phyloP scores from a whole-genome alignment of 768 basidiomycete genomes.

The Lentinula boryana region DNA sequence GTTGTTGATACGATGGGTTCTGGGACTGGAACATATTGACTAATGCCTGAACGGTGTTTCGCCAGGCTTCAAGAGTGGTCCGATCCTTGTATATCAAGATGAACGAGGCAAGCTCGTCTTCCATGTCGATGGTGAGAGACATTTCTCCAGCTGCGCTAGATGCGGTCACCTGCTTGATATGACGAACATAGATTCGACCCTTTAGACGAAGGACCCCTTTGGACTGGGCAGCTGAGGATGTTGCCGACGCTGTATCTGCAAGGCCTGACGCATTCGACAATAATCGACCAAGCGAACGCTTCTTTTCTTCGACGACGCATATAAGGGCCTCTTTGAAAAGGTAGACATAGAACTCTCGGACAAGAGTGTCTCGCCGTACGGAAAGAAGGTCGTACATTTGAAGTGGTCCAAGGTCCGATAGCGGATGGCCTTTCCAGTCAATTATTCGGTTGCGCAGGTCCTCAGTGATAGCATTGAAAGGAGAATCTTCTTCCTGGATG shows the following conservation, averaged over 20 bases:
- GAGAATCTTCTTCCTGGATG: slow-evolving; percentile 59
- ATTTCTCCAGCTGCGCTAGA: slow-evolving; percentile 75
- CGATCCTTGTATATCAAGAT: slow-evolving; percentile 94
- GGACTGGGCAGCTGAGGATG: slow-evolving; percentile 26
- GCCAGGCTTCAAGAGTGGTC: slow-evolving; percentile 87
- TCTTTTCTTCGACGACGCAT: slow-evolving; percentile 96
- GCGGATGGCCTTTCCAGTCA: slow-evolving; percentile 93
- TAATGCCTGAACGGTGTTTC: slow-evolving; percentile 71
- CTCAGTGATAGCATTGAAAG: slow-evolving; percentile 79
- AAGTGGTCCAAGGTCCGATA: slow-evolving; percentile 82
- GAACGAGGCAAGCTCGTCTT: slow-evolving; percentile 94
- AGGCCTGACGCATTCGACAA: slow-evolving; percentile 58
- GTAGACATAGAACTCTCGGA: slow-evolving; percentile 94
- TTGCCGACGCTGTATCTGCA: slow-evolving; percentile 43
- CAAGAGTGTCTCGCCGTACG: slow-evolving; percentile 82
- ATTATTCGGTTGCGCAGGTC: slow-evolving; percentile 88
- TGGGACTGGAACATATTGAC: slow-evolving; percentile 66
- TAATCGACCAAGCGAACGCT: slow-evolving; percentile 70
- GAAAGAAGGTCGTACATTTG: slow-evolving; percentile 90
- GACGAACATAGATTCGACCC: slow-evolving; percentile 91
- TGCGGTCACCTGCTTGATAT: slow-evolving; percentile 86
- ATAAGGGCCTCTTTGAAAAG: slow-evolving; percentile 97
- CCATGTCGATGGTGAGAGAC: slow-evolving; percentile 96
- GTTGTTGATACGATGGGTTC: slow-evolving; percentile 26
- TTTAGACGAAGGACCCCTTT: slow-evolving; percentile 85